These are phyloP conservation scores for Aspergillus sp. DNA, from an alignment of 2,329 filamentous ascomycete genomes.

Conservation along the genomic window DNA sequence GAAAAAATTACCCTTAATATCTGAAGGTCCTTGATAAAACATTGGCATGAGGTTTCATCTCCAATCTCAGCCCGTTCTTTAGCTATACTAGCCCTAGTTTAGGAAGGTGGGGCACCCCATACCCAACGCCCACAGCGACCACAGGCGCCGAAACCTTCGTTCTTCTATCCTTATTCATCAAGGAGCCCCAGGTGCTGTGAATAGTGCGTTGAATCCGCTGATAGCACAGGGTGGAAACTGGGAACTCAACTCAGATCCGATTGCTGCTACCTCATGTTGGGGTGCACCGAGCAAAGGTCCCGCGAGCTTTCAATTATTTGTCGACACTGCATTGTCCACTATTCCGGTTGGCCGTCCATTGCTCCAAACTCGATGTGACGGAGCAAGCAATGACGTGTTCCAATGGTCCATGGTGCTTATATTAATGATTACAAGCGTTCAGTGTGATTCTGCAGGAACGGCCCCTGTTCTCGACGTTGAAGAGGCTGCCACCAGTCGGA, in stretches of 20 bases:
- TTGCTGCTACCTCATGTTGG: neutral
- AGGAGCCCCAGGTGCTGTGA: neutral
- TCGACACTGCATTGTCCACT: neutral
- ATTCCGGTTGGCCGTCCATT: neutral
- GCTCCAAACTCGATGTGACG: conserved; percentile 1
- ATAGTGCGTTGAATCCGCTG: neutral
- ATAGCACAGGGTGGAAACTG: neutral
- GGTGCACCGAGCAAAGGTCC: neutral
- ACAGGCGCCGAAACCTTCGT: neutral
- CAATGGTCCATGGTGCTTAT: neutral
- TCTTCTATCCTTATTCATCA: neutral
- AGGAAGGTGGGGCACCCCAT: conserved; percentile 8
- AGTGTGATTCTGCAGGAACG: conserved; percentile 10
- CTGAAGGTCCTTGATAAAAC: neutral
- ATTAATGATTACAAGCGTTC: neutral
- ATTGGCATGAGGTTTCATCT: conserved; percentile 5
- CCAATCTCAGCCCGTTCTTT: neutral
- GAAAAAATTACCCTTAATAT: neutral
- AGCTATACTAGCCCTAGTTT: neutral
- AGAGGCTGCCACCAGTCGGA: neutral
- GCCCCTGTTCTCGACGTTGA: neutral
- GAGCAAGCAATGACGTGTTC: conserved; percentile 3
- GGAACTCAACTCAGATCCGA: neutral
- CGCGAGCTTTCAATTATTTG: neutral
- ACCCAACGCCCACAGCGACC: neutral